phyloP scores from a whole-genome alignment of 1,284 basidiomycete genomes.

The Apiotrichum veenhuisii region DNA sequence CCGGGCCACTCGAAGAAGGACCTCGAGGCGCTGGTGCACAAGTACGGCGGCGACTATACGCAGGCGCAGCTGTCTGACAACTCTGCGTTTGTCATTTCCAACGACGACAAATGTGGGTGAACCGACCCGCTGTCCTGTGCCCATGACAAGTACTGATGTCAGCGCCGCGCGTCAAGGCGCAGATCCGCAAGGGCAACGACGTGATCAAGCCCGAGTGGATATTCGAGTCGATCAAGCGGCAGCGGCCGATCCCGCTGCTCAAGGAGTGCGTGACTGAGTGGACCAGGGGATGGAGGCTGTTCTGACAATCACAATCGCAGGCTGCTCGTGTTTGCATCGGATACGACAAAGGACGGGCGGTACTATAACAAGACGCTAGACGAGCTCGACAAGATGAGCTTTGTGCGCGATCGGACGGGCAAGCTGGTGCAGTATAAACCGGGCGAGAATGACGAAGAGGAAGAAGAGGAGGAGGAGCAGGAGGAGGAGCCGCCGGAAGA shows the following conservation, averaged over 20 bases:
- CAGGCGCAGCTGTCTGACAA: constrained; percentile 53
- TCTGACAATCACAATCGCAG: constrained; percentile 31
- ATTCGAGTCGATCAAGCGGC: constrained; percentile 64
- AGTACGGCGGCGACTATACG: constrained; percentile 68
- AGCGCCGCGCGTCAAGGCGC: constrained; percentile 51
- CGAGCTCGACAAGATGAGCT: constrained; percentile 30
- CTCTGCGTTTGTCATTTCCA: constrained; percentile 55
- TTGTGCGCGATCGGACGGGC: constrained; percentile 29
- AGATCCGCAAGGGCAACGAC: constrained; percentile 57
- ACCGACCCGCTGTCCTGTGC: constrained; percentile 2
- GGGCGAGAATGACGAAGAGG: constrained; percentile 2
- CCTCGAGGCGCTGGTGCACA: constrained; percentile 57
- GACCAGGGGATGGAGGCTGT: too few relatives aligned
- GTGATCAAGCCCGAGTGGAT: constrained; percentile 78
- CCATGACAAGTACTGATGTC: neutral
- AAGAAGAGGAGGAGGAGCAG: constrained; percentile 39
- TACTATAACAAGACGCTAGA: constrained; percentile 37
- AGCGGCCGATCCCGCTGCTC: constrained; percentile 58
- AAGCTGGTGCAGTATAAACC: neutral
- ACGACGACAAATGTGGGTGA: constrained; percentile 39
- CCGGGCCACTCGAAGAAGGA: constrained; percentile 30
- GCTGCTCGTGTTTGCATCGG: constrained; percentile 43
- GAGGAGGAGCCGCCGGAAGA: constrained; percentile 37
- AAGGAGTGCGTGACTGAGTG: constrained; percentile 67
- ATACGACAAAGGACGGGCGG: constrained; percentile 31